Evolutionary conservation across 2,329 filamentous ascomycete genomes (phyloP).

Genomic region (Pseudogymnoascus destructans): DNA sequence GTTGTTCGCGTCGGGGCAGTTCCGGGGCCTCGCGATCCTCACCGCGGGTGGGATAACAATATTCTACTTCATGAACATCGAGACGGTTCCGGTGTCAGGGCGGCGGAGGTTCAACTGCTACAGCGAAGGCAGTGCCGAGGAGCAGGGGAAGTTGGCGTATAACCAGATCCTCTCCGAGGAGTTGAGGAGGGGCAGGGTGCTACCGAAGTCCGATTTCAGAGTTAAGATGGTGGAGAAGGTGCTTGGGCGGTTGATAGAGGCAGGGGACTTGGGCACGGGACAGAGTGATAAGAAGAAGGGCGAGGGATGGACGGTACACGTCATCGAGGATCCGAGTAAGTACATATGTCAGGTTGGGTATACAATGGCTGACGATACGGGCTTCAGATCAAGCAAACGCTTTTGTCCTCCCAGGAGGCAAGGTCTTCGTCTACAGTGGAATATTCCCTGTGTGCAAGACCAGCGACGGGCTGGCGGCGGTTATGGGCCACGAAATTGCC

Average conservation of each 20-base stretch:
- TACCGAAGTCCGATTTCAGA: constrained; percentile 47
- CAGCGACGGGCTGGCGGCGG: constrained; percentile 59
- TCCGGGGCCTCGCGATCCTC: constrained; percentile 30
- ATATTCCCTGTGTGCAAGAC: constrained; percentile 53
- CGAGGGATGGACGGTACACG: constrained; percentile 55
- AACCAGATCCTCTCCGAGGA: constrained; percentile 42
- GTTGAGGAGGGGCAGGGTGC: constrained; percentile 36
- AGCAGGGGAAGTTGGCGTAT: constrained; percentile 41
- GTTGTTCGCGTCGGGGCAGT: constrained; percentile 26
- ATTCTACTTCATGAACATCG: constrained; percentile 57
- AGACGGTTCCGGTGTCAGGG: constrained; percentile 60
- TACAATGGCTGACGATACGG: neutral
- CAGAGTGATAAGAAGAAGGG: constrained; percentile 21
- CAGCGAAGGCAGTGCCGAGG: constrained; percentile 39
- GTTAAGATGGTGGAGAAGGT: constrained; percentile 46
- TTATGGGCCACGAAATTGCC: constrained; percentile 68
- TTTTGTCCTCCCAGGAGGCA: constrained; percentile 65
- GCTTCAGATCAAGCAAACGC: constrained; percentile 43
- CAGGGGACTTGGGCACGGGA: constrained; percentile 40
- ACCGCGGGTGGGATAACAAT: constrained; percentile 28
- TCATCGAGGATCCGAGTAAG: constrained; percentile 52
- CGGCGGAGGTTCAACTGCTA: constrained; percentile 62
- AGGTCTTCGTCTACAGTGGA: constrained; percentile 68
- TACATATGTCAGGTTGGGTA: constrained; percentile 8
- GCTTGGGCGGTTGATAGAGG: constrained; percentile 52